phyloP scores from a whole-genome alignment of 139 green algal genomes.

The Tetradesmus obliquus region DNA sequence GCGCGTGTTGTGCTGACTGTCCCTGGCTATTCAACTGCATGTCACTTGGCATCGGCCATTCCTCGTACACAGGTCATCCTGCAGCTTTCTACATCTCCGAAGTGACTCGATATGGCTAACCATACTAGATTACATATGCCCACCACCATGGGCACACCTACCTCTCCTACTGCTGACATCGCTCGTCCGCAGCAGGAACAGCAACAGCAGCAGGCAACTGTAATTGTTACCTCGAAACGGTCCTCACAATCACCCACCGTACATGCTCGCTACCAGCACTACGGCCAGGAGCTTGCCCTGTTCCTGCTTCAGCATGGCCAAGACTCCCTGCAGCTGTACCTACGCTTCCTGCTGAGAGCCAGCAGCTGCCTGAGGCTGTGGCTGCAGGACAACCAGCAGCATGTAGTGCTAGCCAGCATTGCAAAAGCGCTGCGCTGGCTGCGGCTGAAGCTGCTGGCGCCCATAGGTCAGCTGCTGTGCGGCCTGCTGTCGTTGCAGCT shows the following conservation, averaged over 20 bases:
- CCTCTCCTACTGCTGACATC: not conserved
- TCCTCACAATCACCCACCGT: not conserved
- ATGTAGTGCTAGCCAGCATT: not conserved
- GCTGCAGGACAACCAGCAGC: not conserved
- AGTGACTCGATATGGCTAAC: not conserved
- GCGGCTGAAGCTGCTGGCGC: not conserved
- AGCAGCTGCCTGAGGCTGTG: not conserved
- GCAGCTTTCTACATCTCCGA: not conserved
- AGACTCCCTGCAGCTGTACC: conserved; percentile 3
- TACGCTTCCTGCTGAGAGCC: not conserved
- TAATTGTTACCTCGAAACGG: not conserved
- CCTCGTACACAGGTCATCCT: not conserved
- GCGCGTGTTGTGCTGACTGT: not conserved
- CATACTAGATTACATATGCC: not conserved
- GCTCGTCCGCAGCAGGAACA: not conserved
- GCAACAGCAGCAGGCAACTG: not conserved
- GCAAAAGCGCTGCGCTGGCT: not conserved
- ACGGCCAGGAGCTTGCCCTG: conserved; percentile 11
- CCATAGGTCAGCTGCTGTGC: conserved; percentile 14
- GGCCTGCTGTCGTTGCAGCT: conserved; percentile 19
- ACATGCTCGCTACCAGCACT: conserved; percentile 11
- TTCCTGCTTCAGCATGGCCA: conserved; percentile 9
- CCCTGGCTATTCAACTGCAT: not conserved
- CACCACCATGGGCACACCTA: not conserved
- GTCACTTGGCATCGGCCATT: not conserved